Evolutionary conservation across 352 stramenopile genomes (phyloP).

Genomic region (Phytophthora pluvialis): DNA sequence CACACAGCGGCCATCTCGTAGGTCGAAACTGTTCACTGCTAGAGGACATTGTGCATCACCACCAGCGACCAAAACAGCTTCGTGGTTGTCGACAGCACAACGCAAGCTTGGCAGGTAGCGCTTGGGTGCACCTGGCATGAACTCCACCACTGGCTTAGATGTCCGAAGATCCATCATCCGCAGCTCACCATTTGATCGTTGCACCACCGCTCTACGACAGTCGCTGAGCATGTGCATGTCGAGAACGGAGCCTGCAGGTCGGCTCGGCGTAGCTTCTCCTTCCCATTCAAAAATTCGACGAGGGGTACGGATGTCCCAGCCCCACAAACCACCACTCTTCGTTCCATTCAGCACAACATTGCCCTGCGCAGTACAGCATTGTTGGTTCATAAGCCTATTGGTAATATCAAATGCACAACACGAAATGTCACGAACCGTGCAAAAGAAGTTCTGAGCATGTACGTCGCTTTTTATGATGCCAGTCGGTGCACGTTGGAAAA

Average conservation of each 20-base stretch:
- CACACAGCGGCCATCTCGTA: constrained; percentile 34
- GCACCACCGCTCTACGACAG: constrained; percentile 42
- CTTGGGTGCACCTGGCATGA: constrained; percentile 29
- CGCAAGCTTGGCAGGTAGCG: constrained; percentile 45
- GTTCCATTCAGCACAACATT: constrained; percentile 59
- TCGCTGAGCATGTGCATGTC: constrained; percentile 55
- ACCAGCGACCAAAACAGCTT: constrained; percentile 50
- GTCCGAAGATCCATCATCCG: constrained; percentile 55
- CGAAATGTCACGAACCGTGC: constrained; percentile 29
- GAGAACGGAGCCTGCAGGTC: constrained; percentile 30
- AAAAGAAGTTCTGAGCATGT: constrained; percentile 50
- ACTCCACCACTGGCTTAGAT: constrained; percentile 44
- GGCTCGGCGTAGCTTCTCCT: neutral
- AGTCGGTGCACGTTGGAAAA: constrained; percentile 25
- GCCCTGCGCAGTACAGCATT: constrained; percentile 26
- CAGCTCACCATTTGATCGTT: constrained; percentile 56
- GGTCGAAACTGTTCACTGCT: constrained; percentile 39
- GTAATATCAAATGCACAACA: neutral
- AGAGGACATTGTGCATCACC: constrained; percentile 21
- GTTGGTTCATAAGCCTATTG: neutral
- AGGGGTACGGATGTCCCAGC: constrained; percentile 54
- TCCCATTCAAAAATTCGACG: constrained; percentile 36
- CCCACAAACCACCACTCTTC: constrained; percentile 50
- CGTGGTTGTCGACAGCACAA: constrained; percentile 39
- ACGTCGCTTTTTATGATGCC: constrained; percentile 47